Conservation (phyloP, 1,284 basidiomycete genomes). For the Tetrapyrgos nigripes region DNA sequence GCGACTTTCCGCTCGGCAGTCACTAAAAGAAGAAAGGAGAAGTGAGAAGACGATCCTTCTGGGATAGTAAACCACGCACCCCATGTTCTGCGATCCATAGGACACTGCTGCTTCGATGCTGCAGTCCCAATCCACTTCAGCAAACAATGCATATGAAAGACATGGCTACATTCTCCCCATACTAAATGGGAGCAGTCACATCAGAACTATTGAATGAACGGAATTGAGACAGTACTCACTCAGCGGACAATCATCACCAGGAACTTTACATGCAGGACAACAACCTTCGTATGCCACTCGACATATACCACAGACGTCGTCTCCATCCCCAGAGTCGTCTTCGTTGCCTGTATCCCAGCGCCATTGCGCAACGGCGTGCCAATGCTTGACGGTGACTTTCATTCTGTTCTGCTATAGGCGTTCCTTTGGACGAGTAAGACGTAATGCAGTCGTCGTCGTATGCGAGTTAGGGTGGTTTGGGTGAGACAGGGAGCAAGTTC, state of each 20-base stretch:
- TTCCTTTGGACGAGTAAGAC: background rate
- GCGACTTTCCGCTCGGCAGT: constrained; percentile 38
- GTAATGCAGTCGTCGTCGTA: background rate
- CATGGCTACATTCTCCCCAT: constrained; percentile 95
- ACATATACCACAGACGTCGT: constrained; percentile 94
- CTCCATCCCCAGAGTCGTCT: constrained; percentile 44
- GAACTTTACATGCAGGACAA: constrained; percentile 93
- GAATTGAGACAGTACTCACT: constrained; percentile 62
- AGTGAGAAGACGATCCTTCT: background rate
- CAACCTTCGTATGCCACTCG: constrained; percentile 90
- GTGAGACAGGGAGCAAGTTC: background rate
- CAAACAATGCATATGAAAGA: constrained; percentile 95
- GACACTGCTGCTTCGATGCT: constrained; percentile 90
- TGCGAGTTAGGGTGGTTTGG: background rate
- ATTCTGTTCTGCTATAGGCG: constrained; percentile 42
- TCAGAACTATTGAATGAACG: background rate
- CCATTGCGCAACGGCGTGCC: constrained; percentile 89
- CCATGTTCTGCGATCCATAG: constrained; percentile 93
- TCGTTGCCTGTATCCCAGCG: constrained; percentile 79
- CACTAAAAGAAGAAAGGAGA: constrained; percentile 20
- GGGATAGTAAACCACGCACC: constrained; percentile 57
- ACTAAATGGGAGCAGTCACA: constrained; percentile 53
- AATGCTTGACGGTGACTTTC: constrained; percentile 83
- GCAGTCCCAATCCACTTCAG: constrained; percentile 92
- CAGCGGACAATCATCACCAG: constrained; percentile 95